Evolutionary conservation across 2,329 filamentous ascomycete genomes (phyloP).

Genomic region (Pseudogymnoascus sp.): DNA sequence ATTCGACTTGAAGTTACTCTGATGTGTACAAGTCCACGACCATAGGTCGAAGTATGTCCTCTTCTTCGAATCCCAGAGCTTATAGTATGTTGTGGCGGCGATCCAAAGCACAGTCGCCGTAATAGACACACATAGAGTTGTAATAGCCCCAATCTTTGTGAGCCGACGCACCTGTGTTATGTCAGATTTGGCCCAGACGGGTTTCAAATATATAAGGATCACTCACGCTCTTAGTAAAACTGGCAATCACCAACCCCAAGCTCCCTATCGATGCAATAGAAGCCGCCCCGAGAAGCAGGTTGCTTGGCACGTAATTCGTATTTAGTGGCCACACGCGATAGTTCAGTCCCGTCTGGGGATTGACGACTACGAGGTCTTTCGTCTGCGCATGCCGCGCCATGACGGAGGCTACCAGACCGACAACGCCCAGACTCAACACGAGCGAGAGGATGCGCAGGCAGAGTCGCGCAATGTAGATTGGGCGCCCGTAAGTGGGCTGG

Average conservation of each 20-base stretch:
- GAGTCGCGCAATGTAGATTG: not conserved
- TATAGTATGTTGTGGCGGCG: not conserved
- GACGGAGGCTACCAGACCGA: not conserved
- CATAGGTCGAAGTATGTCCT: not conserved
- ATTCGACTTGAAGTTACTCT: not conserved
- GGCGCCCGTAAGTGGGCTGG: not conserved
- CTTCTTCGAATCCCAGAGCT: conserved; percentile 1
- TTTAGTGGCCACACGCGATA: not conserved
- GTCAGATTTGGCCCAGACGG: not conserved
- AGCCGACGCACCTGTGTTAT: not conserved
- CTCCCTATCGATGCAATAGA: not conserved
- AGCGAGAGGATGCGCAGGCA: not conserved
- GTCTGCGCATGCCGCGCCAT: not conserved
- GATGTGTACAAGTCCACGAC: not conserved
- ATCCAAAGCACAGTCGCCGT: not conserved
- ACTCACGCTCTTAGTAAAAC: conserved; percentile 1
- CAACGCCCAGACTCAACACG: not conserved
- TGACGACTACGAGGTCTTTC: not conserved
- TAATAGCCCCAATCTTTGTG: not conserved
- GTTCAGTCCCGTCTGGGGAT: not conserved
- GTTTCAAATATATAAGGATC: not conserved
- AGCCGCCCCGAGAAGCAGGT: not conserved
- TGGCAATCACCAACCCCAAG: not conserved
- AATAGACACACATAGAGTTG: not conserved
- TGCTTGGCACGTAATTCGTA: not conserved